Evolutionary conservation across 1,284 basidiomycete genomes (phyloP).

Genomic region (Cryptococcus sp.): DNA sequence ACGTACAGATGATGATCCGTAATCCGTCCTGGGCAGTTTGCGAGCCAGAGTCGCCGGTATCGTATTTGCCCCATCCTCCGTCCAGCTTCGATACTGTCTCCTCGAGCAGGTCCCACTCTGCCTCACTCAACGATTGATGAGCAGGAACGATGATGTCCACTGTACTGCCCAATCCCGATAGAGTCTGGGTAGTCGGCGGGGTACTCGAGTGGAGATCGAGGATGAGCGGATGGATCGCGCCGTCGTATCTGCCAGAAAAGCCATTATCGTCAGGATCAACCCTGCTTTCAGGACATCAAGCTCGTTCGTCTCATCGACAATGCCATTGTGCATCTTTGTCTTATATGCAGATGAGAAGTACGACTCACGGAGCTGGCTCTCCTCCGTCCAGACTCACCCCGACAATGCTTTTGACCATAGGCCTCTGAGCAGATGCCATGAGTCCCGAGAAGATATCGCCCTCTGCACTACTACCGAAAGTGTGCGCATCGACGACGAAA

Average conservation of each 20-base stretch:
- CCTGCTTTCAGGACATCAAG: slow-evolving; percentile 2
- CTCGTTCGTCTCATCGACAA: no score
- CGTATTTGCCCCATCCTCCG: slow-evolving; percentile 29
- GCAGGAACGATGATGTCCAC: slow-evolving; percentile 47
- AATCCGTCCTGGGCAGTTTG: slow-evolving; percentile 22
- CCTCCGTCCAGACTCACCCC: not conserved
- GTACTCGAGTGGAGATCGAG: slow-evolving; percentile 33
- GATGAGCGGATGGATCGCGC: slow-evolving; percentile 40
- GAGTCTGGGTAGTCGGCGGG: slow-evolving; percentile 23
- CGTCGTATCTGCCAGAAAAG: not conserved
- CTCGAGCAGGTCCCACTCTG: slow-evolving; percentile 70
- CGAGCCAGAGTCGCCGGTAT: slow-evolving; percentile 53
- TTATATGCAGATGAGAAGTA: no score
- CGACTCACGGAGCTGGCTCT: no score
- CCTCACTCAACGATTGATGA: slow-evolving; percentile 52
- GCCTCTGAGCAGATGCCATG: slow-evolving; percentile 18
- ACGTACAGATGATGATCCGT: slow-evolving; percentile 71
- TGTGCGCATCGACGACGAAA: slow-evolving; percentile 45
- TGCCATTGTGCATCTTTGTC: no score
- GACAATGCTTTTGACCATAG: slow-evolving; percentile 15
- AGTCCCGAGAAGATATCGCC: slow-evolving; percentile 25
- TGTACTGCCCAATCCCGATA: slow-evolving; percentile 33
- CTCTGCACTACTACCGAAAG: slow-evolving; percentile 18
- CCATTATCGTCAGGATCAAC: not conserved
- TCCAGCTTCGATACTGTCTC: slow-evolving; percentile 62